phyloP scores from a whole-genome alignment of 2,329 filamentous ascomycete species.

The Alternaria arborescens region DNA sequence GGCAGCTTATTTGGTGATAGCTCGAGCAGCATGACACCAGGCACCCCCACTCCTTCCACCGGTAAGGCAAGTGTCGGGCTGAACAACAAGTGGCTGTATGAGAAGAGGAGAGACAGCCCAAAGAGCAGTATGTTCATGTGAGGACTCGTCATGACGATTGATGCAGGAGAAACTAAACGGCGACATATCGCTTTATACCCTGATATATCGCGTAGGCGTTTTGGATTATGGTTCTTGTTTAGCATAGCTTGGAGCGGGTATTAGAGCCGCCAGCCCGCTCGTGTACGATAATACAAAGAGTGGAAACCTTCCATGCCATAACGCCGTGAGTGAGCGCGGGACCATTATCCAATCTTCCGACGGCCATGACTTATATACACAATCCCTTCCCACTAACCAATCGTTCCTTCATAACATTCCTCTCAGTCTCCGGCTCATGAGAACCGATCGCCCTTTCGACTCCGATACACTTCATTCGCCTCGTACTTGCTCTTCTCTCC shows the following conservation, averaged over 20 bases:
- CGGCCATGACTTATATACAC: background rate
- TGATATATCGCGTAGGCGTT: conserved; percentile 41
- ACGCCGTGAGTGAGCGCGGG: background rate
- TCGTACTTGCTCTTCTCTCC: conserved; percentile 91
- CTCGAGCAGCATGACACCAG: conserved; percentile 58
- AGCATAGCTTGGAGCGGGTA: conserved; percentile 7
- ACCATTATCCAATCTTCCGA: background rate
- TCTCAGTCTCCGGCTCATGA: conserved; percentile 29
- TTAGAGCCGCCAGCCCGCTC: background rate
- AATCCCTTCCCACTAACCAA: background rate
- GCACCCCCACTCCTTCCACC: conserved; percentile 71
- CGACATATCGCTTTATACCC: conserved; percentile 45
- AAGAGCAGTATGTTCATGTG: conserved; percentile 43
- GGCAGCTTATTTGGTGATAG: conserved; percentile 44
- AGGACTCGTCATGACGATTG: background rate
- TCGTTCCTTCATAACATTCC: background rate
- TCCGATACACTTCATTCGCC: conserved; percentile 75
- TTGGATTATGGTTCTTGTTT: conserved; percentile 4
- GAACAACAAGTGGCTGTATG: conserved; percentile 95
- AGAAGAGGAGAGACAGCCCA: conserved; percentile 71
- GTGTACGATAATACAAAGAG: conserved; percentile 17
- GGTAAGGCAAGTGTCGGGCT: conserved; percentile 75
- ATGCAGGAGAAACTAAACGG: conserved; percentile 4
- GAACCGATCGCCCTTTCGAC: conserved; percentile 87
- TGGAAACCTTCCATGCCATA: conserved; percentile 13